phyloP scores from a whole-genome alignment of 108 stramenopile species.

The Chaetoceros muelleri region DNA sequence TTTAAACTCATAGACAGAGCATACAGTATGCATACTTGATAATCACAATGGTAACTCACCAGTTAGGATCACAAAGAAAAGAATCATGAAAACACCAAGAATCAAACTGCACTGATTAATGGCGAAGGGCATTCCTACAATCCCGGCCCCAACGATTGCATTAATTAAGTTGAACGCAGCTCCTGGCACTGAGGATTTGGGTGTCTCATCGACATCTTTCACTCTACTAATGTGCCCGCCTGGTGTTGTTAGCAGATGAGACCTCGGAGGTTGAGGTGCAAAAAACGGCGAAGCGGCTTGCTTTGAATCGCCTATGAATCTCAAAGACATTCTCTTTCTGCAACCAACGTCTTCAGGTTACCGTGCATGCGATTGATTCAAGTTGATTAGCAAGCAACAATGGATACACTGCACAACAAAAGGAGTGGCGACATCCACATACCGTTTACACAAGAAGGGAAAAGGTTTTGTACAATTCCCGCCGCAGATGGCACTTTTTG shows the following conservation, averaged over 20 bases:
- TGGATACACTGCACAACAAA: too few relatives aligned
- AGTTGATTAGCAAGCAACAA: too few relatives aligned
- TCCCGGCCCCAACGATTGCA: slow-evolving; percentile 40
- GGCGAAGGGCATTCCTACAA: slow-evolving; percentile 42
- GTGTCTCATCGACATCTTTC: neutral
- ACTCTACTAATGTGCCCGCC: neutral
- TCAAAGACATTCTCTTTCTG: neutral
- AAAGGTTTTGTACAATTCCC: too few relatives aligned
- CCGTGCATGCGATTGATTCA: too few relatives aligned
- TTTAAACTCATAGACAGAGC: too few relatives aligned
- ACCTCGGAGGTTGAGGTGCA: neutral
- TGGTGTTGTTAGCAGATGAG: neutral
- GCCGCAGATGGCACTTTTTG: too few relatives aligned
- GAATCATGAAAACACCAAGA: slow-evolving; percentile 21
- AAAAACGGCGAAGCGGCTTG: neutral
- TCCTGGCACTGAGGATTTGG: slow-evolving; percentile 20
- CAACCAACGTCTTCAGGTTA: too few relatives aligned
- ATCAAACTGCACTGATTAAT: slow-evolving; percentile 32
- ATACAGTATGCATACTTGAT: too few relatives aligned
- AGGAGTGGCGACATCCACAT: too few relatives aligned
- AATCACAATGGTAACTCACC: neutral
- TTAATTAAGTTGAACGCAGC: slow-evolving; percentile 35
- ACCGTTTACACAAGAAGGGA: too few relatives aligned
- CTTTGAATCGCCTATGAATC: neutral
- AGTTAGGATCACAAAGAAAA: slow-evolving; percentile 13